Evolutionary conservation across 2,329 filamentous ascomycete genomes (phyloP).

Genomic region (Fusarium tjaetaba): DNA sequence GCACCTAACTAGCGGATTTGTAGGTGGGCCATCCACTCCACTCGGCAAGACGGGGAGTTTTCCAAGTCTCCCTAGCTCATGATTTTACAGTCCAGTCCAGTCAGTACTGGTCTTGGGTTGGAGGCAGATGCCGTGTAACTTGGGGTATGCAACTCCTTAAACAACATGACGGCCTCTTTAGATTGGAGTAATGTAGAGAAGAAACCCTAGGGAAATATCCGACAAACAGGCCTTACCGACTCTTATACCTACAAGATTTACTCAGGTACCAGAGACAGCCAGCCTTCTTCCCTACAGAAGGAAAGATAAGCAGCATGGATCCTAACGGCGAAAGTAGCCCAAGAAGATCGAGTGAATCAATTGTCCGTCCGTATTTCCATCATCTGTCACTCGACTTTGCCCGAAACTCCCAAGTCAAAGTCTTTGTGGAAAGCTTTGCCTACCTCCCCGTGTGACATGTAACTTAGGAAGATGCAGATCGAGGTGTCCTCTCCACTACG

Average conservation of each 20-base stretch:
- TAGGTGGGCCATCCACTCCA: constrained; percentile 32
- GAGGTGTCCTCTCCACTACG: constrained; percentile 1
- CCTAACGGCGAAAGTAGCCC: neutral
- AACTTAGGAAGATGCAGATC: constrained; percentile 5
- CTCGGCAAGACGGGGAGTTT: constrained; percentile 25
- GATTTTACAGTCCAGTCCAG: neutral
- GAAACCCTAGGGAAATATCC: neutral
- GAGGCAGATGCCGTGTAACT: constrained; percentile 11
- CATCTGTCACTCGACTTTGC: neutral
- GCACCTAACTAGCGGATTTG: constrained; percentile 7
- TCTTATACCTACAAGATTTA: neutral
- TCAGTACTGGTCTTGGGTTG: neutral
- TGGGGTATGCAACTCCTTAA: neutral
- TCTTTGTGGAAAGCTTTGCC: neutral
- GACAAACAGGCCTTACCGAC: neutral
- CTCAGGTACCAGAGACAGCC: neutral
- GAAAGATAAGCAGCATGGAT: neutral
- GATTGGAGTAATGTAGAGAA: neutral
- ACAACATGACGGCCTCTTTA: neutral
- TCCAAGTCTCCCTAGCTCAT: constrained; percentile 3
- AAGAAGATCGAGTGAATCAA: neutral
- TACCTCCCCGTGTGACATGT: neutral
- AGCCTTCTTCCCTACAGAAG: neutral
- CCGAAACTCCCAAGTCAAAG: neutral
- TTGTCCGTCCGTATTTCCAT: neutral